phyloP scores from a whole-genome alignment of 495 filamentous ascomycete species.

The Hyaloscypha variabilis region DNA sequence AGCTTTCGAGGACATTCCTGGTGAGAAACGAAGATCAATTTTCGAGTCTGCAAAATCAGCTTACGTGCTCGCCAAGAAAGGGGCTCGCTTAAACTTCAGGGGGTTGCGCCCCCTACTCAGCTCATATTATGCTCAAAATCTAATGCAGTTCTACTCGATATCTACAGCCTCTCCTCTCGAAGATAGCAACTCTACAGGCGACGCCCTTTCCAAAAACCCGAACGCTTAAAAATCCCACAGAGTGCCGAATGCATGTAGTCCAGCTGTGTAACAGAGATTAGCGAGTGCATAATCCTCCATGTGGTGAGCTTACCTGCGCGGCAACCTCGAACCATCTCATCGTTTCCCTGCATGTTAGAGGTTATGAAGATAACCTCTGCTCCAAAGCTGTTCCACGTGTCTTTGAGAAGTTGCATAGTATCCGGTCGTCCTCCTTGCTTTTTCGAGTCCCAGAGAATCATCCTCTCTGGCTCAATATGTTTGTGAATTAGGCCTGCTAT shows the following conservation, averaged over 20 bases:
- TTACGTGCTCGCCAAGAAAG: too few relatives aligned
- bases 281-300: conserved; percentile 12
- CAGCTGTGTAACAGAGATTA: conserved; percentile 33
- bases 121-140: conserved; percentile 13
- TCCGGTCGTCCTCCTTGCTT: conserved; percentile 46
- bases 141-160: conserved; percentile 11
- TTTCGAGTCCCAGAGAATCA: conserved; percentile 52
- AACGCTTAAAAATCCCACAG: conserved; percentile 46
- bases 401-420: conserved; percentile 43
- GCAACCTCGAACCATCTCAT: conserved; percentile 51
- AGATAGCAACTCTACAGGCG: conserved; percentile 14
- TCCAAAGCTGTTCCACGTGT: conserved; percentile 44
- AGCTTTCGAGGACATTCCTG: too few relatives aligned
- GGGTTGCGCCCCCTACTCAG: conserved; percentile 10
- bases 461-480: conserved; percentile 46
- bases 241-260: conserved; percentile 46
- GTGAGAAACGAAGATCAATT: too few relatives aligned
- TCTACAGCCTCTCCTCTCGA: conserved; percentile 7
- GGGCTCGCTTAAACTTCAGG: too few relatives aligned
- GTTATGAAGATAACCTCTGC: conserved; percentile 53
- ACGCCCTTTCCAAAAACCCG: conserved; percentile 28
- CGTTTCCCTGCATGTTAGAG: conserved; percentile 46
- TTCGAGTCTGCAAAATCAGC: too few relatives aligned
- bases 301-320: conserved; percentile 36
- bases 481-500: conserved; percentile 44